A percentile compares a stretch with the other conserved stretches of the same genome.
Evolutionary conservation across 2,329 filamentous ascomycete genomes (phyloP).

Genomic region (Ophiocordyceps camponoti-floridani): DNA sequence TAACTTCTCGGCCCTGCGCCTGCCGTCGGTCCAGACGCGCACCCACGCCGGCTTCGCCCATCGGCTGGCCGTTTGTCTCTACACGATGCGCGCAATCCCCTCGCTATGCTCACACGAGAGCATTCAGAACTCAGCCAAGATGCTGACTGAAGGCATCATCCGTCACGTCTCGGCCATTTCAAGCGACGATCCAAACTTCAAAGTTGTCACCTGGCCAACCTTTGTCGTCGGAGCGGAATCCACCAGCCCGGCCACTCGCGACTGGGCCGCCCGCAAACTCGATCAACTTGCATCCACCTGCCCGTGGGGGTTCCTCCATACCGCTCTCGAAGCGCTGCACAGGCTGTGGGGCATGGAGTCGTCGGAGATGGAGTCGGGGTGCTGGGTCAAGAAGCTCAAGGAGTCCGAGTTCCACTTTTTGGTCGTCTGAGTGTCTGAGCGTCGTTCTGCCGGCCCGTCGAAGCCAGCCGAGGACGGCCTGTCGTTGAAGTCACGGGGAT

Average conservation of each 20-base stretch:
- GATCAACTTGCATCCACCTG: constrained; percentile 19
- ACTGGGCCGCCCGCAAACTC: constrained; percentile 30
- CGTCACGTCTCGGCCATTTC: constrained; percentile 27
- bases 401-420: constrained; percentile 23
- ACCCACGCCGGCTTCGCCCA: constrained; percentile 24
- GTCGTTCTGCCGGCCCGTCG: not conserved
- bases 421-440: constrained; percentile 11
- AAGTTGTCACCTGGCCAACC: constrained; percentile 37
- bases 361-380: constrained; percentile 10
- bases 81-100: constrained; percentile 22
- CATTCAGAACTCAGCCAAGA: constrained; percentile 10
- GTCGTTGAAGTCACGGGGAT: not conserved
- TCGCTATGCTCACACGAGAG: constrained; percentile 9
- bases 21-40: constrained; percentile 16
- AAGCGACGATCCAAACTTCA: constrained; percentile 31
- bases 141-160: constrained; percentile 26
- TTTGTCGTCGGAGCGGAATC: constrained; percentile 38
- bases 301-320: constrained; percentile 31
- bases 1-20: constrained; percentile 14
- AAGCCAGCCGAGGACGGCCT: too few relatives aligned
- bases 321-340: constrained; percentile 25
- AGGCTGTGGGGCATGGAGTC: constrained; percentile 23
- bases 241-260: constrained; percentile 19
- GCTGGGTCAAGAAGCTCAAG: constrained; percentile 26
- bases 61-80: constrained; percentile 25